Evolutionary conservation across 2,329 filamentous ascomycete genomes (phyloP).

Genomic region (Geosmithia flava): DNA sequence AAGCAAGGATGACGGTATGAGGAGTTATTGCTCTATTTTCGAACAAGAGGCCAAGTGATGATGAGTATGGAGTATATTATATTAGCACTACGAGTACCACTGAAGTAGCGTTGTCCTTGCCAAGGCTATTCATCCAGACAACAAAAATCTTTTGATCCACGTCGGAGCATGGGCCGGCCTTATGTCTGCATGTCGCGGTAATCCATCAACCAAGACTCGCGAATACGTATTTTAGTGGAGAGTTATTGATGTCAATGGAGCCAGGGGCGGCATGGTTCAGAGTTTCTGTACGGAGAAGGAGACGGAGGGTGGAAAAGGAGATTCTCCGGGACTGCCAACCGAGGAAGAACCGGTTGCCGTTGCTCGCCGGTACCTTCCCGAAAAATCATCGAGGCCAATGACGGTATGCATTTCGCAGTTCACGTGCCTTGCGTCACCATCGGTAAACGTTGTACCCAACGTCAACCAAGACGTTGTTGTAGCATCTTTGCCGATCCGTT

Average conservation of each 20-base stretch:
- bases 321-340: neutral
- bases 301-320: no score
- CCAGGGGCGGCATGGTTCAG: no score
- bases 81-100: no score
- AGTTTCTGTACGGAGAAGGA: no score
- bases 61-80: no score
- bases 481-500: neutral
- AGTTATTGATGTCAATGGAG: neutral
- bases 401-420: neutral
- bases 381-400: neutral
- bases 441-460: neutral
- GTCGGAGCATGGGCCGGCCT: neutral
- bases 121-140: neutral
- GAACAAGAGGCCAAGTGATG: no score
- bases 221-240: neutral
- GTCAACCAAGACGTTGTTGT: neutral
- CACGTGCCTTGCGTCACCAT: neutral
- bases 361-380: neutral
- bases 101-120: no score
- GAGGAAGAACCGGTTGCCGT: neutral
- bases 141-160: neutral
- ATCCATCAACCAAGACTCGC: neutral
- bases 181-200: neutral
- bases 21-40: no score
- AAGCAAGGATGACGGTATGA: no score